Base-by-base conservation (phyloP, 225 moss, liverwort and hornwort genomes). In the Antitrichia curtipendula region DNA sequence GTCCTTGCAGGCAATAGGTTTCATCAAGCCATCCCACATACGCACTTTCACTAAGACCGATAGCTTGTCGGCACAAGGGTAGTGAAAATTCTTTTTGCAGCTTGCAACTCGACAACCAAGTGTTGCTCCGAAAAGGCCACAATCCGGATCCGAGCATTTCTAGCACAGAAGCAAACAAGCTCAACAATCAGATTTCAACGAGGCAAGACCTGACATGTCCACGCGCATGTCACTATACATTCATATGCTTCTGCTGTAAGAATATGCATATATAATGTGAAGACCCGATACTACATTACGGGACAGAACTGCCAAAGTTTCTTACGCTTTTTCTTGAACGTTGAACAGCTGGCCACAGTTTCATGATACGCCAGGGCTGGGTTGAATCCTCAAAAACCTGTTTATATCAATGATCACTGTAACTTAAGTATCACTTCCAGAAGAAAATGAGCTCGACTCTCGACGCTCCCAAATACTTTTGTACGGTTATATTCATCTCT, bases 81-180 rank as follows among this genome's bases (percentile, higher is more conserved):
- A 98, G 87, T 98, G 97, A 80, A 93, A 98, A 84, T 95, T 98
- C 71, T 92, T 95, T 83, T 87, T 95, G 91, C 98, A 98, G 89
- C 85, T 90, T 71, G 90, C 87, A 75, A 96, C 96, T 87, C 97
- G 93, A 87, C 97, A 98, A 54, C 97, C 96, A 84, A 98, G 93
- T 73, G 97, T 98, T 80, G 97, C 97, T 76, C 97, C 97, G 52
- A 88, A 90, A 83, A 93, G 91, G 43, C 93, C 94, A 91, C 97
- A 98, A 68, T 94, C 93, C 49, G 96, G 91, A 88, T 96, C 92
- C 85, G 90, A 93, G 88, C 97, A 97, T 86, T 91, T 93, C 95
- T 95, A 75, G 61, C 87, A 84, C 74, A 89, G 13, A 59, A 91
- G 68, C 59, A 84, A 78, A 79, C 73, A 63, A 61, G 40, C 47